These are phyloP conservation scores for Aegilops sharonensis DNA, from an alignment of 176 grass and related monocot genomes.

Conservation along the genomic window DNA sequence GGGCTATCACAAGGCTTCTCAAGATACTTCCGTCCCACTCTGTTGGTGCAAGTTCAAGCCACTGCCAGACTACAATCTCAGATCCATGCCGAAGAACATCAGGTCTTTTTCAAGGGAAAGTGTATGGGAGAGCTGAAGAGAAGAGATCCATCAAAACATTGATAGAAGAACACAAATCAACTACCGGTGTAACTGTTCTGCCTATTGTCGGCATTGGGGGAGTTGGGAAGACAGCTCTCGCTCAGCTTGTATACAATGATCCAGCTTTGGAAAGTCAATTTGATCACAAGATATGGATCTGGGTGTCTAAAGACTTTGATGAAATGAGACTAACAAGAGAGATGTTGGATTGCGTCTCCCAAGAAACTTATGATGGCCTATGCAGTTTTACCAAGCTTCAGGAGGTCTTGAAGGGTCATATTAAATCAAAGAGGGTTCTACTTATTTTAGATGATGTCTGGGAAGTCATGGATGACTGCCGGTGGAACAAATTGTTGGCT, in stretches of 20 bases:
- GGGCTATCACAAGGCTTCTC: too few species aligned
- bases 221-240: too few species aligned
- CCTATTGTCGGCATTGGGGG: too few species aligned
- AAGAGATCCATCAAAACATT: neutral
- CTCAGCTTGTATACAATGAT: too few species aligned
- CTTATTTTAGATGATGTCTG: constrained; percentile 40
- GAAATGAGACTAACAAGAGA: too few species aligned
- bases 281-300: too few species aligned
- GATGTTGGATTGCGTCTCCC: neutral
- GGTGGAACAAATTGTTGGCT: constrained; percentile 11
- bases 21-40: too few species aligned
- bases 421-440: neutral
- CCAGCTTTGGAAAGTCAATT: too few species aligned
- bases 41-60: accelerated
- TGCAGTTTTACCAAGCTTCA: neutral
- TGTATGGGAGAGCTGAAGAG: neutral
- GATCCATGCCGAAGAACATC: neutral
- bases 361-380: neutral
- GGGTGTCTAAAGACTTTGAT: too few species aligned
- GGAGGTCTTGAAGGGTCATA: neutral
- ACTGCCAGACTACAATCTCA: too few species aligned
- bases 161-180: neutral
- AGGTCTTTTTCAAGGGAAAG: neutral
- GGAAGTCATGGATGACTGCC: neutral
- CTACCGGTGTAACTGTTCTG: neutral